Evolutionary conservation across 208 protist species (phyloP), one percentile per base, ranked within the genome.

Genomic region (Trypanosoma vivax): DNA sequence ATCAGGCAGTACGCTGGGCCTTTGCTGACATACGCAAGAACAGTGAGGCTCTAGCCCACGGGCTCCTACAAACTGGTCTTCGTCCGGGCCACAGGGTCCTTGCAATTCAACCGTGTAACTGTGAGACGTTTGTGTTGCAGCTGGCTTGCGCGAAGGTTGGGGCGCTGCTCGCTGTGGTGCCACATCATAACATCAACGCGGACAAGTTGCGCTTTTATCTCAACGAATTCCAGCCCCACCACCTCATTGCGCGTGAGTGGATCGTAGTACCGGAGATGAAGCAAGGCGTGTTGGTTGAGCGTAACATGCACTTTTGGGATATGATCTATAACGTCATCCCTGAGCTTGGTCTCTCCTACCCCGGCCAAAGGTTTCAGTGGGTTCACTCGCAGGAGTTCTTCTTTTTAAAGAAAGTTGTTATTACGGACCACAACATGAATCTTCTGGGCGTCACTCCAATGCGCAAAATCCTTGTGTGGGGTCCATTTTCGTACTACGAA

Each of bases 341-440:
- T 1, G 83, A 95, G 70, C 73, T 95, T n/a, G 88, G 84, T 11
- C 79, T 95, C 11, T 89, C 82, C 14, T 95, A 95, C 66, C 88
- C 88, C 4, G 88, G 88, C 3, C 88, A 95, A 64, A 88, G 83
- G 65, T 89, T 95, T 51, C 88, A 95, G 61, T 92, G 83, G 84
- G 79, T 91, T 38, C 88, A 92, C 73, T 95, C 88, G 42, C 83
- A 95, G 60, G 88, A 95, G 77, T 95, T 92, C 67, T 92, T 79
- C 63, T 95, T 79, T 56, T 70, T 95, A 23, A 95, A 95, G 72
- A 95, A 95, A 67, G 65, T 90, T 35, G 79, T 95, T 56, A 95
- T 95, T 56, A 95, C 82, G 30, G 88, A 92, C 57, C 88, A 92
- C 76, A 94, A 94, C 73, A 92, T 91, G 83, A 95, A 92, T 67